phyloP scores from a whole-genome alignment of 805 yeast species.

The Scheffersomyces amazonensis region DNA sequence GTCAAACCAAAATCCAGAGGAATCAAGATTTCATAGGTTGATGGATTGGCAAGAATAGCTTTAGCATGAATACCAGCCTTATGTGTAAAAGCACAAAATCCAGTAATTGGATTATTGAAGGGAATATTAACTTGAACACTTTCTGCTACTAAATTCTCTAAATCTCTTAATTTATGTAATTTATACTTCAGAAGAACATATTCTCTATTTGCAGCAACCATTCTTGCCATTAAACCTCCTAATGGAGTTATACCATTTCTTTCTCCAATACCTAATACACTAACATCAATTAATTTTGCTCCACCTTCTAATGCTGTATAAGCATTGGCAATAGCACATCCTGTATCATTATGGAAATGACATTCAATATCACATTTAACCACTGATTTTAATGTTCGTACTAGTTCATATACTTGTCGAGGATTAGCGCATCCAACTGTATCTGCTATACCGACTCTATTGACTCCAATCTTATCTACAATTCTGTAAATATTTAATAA shows the following conservation, averaged over 20 bases:
- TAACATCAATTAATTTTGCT: conserved; percentile 89
- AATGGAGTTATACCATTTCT: conserved; percentile 97
- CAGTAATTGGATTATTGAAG: conserved; percentile 97
- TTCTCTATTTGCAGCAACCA: conserved; percentile 98
- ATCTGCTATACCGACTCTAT: conserved; percentile 98
- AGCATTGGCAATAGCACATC: conserved; percentile 98
- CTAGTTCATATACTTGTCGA: conserved; percentile 95
- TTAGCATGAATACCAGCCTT: conserved; percentile 99
- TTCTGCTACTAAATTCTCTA: conserved; percentile 94
- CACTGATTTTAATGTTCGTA: conserved; percentile 87
- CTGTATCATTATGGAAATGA: conserved; percentile 98
- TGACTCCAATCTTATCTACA: conserved; percentile 95
- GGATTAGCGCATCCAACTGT: conserved; percentile 99
- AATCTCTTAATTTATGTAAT: conserved; percentile 90
- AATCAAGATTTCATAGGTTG: conserved; percentile 94
- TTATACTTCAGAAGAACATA: conserved; percentile 93
- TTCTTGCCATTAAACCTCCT: conserved; percentile 98
- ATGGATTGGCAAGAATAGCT: conserved; percentile 97
- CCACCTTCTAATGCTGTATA: conserved; percentile 98
- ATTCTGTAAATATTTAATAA: conserved; percentile 92
- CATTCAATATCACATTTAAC: conserved; percentile 97
- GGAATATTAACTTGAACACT: conserved; percentile 97
- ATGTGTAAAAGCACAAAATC: conserved; percentile 99
- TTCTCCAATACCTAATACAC: conserved; percentile 97
- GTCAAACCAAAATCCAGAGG: conserved; percentile 95